A percentile compares a stretch with the other conserved stretches of the same genome.
Evolutionary conservation across 352 stramenopile species (phyloP).

Genomic region (Pilasporangium apinafurcum): DNA sequence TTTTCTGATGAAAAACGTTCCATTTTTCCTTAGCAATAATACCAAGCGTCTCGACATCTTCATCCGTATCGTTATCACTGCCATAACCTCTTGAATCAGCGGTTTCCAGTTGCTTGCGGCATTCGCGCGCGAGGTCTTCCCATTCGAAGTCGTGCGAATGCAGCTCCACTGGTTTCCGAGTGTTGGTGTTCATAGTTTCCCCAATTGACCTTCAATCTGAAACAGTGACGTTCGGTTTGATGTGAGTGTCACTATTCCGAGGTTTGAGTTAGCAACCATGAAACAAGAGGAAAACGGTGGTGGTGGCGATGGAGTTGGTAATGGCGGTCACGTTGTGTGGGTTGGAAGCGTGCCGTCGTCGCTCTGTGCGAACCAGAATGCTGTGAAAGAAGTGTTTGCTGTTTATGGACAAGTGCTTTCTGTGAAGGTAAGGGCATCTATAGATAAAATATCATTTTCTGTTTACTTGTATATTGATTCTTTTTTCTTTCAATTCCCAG

Average conservation of each 20-base stretch:
- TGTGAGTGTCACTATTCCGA: no score
- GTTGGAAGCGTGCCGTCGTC: slow-evolving; percentile 44
- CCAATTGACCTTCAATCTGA: neutral
- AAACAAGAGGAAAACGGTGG: neutral
- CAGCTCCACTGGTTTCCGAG: slow-evolving; percentile 37
- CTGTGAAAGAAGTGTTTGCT: slow-evolving; percentile 37
- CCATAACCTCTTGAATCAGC: no score
- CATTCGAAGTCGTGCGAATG: slow-evolving; percentile 78
- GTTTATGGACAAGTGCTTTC: slow-evolving; percentile 38
- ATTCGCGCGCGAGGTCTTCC: slow-evolving; percentile 55
- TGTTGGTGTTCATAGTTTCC: slow-evolving; percentile 3
- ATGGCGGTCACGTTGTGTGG: slow-evolving; percentile 26
- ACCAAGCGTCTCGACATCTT: slow-evolving; percentile 21
- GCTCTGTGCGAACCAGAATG: slow-evolving; percentile 48
- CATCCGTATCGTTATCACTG: neutral
- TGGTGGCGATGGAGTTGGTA: no score
- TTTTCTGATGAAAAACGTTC: slow-evolving; percentile 71
- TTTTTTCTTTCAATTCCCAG: slow-evolving; percentile 7
- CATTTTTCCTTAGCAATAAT: slow-evolving; percentile 60
- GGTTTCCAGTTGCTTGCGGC: slow-evolving; percentile 12
- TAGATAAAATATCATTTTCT: neutral
- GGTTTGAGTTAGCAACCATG: neutral
- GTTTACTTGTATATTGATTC: no score
- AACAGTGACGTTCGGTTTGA: neutral
- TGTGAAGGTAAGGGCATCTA: slow-evolving; percentile 24